phyloP scores from a whole-genome alignment of 805 yeast species.

The Torulaspora maleeae region DNA sequence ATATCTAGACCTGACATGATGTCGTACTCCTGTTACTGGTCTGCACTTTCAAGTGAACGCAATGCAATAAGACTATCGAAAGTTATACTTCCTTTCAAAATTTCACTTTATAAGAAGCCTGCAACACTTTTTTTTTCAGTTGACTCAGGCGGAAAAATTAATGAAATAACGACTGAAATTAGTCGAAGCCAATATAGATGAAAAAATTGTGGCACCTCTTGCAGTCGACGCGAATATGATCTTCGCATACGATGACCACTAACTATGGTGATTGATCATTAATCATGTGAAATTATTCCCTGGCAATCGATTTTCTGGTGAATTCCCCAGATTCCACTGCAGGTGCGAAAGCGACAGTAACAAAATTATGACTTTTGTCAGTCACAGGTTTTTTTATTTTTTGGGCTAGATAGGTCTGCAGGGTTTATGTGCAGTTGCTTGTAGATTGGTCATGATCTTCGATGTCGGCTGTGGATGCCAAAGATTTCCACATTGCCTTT shows the following conservation, averaged over 20 bases:
- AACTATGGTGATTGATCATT: not conserved
- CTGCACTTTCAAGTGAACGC: not conserved
- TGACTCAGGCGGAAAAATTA: conserved; percentile 11
- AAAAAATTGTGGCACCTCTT: conserved; percentile 13
- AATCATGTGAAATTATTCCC: not conserved
- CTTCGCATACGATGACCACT: not conserved
- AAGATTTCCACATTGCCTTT: conserved; percentile 30
- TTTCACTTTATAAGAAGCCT: conserved; percentile 7
- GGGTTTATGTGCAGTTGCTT: not conserved
- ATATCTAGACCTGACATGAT: conserved; percentile 69
- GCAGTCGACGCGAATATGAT: not conserved
- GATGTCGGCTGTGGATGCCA: conserved; percentile 18
- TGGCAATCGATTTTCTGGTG: not conserved
- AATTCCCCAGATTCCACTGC: no score
- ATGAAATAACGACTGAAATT: conserved; percentile 2
- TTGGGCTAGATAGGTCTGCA: no score
- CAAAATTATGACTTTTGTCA: no score
- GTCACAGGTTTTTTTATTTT: no score
- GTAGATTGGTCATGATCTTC: not conserved
- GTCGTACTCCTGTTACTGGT: not conserved
- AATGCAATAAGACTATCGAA: not conserved
- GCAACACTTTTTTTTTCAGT: conserved; percentile 1
- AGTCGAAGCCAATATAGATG: conserved; percentile 2
- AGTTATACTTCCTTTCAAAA: not conserved
- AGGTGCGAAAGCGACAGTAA: no score